Conservation (phyloP, 2,329 filamentous ascomycete genomes). For the Plenodomus tracheiphilus region DNA sequence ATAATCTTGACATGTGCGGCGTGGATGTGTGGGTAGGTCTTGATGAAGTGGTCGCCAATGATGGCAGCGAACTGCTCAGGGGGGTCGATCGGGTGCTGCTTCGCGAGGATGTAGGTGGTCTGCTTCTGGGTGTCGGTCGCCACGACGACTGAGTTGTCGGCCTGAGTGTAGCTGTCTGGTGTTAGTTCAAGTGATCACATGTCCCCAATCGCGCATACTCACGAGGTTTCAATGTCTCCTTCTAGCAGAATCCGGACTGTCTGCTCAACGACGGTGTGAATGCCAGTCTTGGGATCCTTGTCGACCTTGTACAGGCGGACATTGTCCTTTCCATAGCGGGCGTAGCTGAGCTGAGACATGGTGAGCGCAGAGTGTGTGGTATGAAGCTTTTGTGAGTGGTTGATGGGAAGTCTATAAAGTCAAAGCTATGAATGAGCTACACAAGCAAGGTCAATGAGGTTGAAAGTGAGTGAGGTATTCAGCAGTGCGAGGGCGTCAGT, state of each 20-base stretch:
- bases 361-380: slow-evolving; percentile 12
- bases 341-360: slow-evolving; percentile 57
- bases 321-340: slow-evolving; percentile 94
- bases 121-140: slow-evolving; percentile 99
- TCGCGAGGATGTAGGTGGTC: slow-evolving; percentile 85
- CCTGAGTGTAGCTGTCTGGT: slow-evolving; percentile 74
- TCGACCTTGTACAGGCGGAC: slow-evolving; percentile 96
- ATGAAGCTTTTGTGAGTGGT: background rate
- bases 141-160: slow-evolving; percentile 93
- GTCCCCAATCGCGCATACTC: slow-evolving; percentile 40
- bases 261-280: slow-evolving; percentile 90
- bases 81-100: slow-evolving; percentile 87
- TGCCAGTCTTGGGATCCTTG: slow-evolving; percentile 72
- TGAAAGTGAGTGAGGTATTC: slow-evolving; percentile 3
- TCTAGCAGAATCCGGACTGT: slow-evolving; percentile 91
- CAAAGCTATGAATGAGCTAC: slow-evolving; percentile 1
- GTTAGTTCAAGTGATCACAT: slow-evolving; percentile 16
- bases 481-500: slow-evolving; percentile 19
- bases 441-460: background rate
- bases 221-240: slow-evolving; percentile 86
- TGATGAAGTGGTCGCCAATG: slow-evolving; percentile 84
- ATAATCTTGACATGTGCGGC: slow-evolving; percentile 78
- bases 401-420: background rate
- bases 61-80: slow-evolving; percentile 89
- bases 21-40: slow-evolving; percentile 86